Percentiles rank a stretch among this genome's conserved stretches.
These are phyloP conservation scores for Beauveria pseudobassiana DNA, from an alignment of 2,329 filamentous ascomycete species.

Conservation along the genomic window DNA sequence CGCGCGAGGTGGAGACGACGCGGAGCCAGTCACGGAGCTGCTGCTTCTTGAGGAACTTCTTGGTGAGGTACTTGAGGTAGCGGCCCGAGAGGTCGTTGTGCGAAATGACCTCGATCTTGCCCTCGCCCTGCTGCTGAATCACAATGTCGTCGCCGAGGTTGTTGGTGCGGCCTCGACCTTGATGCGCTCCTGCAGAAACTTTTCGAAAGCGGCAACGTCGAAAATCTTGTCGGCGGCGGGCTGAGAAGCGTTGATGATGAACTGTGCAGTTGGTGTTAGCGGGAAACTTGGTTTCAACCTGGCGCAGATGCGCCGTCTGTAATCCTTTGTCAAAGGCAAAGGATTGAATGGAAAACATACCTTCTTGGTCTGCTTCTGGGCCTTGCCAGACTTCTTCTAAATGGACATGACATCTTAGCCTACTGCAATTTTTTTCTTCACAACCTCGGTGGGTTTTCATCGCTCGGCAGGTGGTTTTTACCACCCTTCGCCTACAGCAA, in stretches of 20 bases:
- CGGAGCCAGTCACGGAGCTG: constrained; percentile 99
- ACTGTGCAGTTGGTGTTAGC: constrained; percentile 45
- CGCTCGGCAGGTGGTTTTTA: not conserved
- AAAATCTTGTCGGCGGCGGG: constrained; percentile 99
- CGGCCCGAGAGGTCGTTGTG: constrained; percentile 98
- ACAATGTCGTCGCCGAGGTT: constrained; percentile 92
- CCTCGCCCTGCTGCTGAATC: constrained; percentile 87
- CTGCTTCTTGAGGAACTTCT: constrained; percentile 99
- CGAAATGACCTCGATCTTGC: constrained; percentile 95
- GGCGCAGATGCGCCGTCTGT: too few relatives aligned
- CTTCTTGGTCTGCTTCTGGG: constrained; percentile 83
- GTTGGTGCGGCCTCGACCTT: constrained; percentile 97
- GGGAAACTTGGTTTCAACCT: not conserved
- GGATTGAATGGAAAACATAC: constrained; percentile 34
- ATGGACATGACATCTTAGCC: constrained; percentile 73
- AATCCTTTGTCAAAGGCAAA: not conserved
- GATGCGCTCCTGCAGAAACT: constrained; percentile 99
- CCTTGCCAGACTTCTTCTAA: constrained; percentile 60
- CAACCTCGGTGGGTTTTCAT: constrained; percentile 19
- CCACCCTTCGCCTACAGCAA: constrained; percentile 71
- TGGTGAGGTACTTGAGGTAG: constrained; percentile 99
- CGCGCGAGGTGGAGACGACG: constrained; percentile 94
- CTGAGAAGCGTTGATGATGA: constrained; percentile 98
- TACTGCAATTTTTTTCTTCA: constrained; percentile 59
- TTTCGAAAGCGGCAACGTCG: constrained; percentile 96